Evolutionary conservation across 176 grass and related monocot genomes (phyloP).

Genomic region (Bonia amplexicaulis): DNA sequence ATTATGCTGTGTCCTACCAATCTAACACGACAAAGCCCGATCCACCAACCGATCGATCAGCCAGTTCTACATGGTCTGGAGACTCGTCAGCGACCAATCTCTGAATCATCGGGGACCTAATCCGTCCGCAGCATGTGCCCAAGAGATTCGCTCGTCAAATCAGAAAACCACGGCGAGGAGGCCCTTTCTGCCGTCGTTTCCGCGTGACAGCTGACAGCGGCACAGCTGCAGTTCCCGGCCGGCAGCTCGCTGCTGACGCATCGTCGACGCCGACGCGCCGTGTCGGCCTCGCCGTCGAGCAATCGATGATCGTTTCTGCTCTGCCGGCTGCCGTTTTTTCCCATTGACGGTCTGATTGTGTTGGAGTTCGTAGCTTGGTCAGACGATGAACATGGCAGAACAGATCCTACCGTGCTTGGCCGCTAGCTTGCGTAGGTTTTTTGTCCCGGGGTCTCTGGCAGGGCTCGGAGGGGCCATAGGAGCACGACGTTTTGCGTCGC

Average conservation of each 20-base stretch:
- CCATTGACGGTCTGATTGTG: not conserved
- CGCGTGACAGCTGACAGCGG: not conserved
- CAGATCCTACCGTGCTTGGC: not conserved
- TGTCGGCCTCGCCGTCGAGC: not conserved
- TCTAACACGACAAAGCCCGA: not conserved
- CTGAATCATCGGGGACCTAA: not conserved
- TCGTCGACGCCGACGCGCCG: not conserved
- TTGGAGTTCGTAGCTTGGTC: not conserved
- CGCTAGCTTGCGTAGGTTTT: not conserved
- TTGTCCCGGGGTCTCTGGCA: not conserved
- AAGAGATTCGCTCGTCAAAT: not conserved
- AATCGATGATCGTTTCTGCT: not conserved
- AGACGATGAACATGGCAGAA: not conserved
- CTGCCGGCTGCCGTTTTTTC: not conserved
- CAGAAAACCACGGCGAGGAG: not conserved
- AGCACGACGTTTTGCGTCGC: constrained; percentile 1
- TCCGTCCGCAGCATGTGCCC: not conserved
- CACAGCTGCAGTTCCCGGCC: not conserved
- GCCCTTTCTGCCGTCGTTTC: not conserved
- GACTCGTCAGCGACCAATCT: not conserved
- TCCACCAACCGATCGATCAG: not conserved
- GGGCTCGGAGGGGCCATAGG: not conserved
- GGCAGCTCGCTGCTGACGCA: not conserved
- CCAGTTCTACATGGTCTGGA: not conserved
- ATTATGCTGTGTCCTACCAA: not conserved